These are phyloP conservation scores for Saccharum spontaneum DNA, from an alignment of 176 grass and related monocot genomes.

Conservation along the genomic window DNA sequence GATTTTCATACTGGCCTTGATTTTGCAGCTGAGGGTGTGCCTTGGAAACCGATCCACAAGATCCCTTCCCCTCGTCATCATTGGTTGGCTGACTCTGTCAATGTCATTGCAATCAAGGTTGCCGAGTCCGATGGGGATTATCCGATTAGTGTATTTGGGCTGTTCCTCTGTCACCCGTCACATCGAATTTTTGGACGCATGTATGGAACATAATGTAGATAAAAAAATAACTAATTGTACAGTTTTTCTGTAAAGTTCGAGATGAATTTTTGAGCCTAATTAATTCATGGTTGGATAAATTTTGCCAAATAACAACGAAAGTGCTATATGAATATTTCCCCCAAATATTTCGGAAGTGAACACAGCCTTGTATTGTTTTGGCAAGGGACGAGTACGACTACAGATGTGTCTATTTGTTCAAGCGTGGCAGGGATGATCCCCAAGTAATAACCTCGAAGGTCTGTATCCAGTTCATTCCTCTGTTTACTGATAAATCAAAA, in stretches of 20 bases:
- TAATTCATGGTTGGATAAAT: too few species aligned
- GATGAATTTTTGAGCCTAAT: too few species aligned
- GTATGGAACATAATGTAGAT: too few species aligned
- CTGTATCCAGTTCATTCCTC: background rate
- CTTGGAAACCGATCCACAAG: background rate
- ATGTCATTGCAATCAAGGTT: conserved; percentile 6
- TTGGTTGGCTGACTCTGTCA: background rate
- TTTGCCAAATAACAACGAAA: too few species aligned
- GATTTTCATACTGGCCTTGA: background rate
- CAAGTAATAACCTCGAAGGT: background rate
- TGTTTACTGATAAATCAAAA: background rate
- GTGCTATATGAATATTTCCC: too few species aligned
- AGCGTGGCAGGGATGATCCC: background rate
- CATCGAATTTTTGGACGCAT: too few species aligned
- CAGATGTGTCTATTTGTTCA: background rate
- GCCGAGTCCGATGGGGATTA: background rate
- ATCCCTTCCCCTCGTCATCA: background rate
- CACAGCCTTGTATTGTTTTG: background rate
- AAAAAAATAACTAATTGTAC: too few species aligned
- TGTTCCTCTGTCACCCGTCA: too few species aligned
- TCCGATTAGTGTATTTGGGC: background rate
- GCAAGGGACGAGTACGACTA: conserved; percentile 8
- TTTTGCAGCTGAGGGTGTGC: background rate
- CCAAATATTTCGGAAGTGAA: too few species aligned
- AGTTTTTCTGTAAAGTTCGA: too few species aligned